Percentiles rank a stretch among this genome's conserved stretches.
phyloP scores from a whole-genome alignment of 768 basidiomycete species.

The Pholiota microspora region DNA sequence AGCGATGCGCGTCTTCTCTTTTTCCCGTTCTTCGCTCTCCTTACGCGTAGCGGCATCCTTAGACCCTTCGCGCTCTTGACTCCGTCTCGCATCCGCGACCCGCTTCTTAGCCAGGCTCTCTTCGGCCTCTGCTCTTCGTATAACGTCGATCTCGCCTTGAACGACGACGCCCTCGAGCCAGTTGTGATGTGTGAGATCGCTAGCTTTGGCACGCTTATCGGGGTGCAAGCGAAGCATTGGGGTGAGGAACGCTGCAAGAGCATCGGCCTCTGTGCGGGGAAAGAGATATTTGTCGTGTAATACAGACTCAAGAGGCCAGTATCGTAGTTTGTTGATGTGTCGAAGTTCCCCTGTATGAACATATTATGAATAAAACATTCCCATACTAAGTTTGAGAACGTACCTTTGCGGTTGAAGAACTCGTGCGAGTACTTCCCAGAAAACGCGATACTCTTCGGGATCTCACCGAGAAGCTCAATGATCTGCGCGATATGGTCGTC shows the following conservation, averaged over 20 bases:
- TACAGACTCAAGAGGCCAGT: conserved; percentile 82
- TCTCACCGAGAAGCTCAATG: conserved; percentile 91
- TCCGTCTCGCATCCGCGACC: conserved; percentile 36
- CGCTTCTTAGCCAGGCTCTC: conserved; percentile 39
- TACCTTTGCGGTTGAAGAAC: conserved; percentile 96
- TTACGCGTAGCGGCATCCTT: conserved; percentile 4
- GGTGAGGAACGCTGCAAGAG: conserved; percentile 74
- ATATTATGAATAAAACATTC: not conserved
- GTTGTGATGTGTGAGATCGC: conserved; percentile 80
- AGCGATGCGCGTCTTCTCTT: conserved; percentile 34
- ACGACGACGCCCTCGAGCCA: conserved; percentile 88
- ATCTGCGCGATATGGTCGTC: conserved; percentile 98
- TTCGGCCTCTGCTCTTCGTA: conserved; percentile 52
- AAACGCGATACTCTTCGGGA: conserved; percentile 80
- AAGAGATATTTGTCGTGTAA: conserved; percentile 96
- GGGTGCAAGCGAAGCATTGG: conserved; percentile 92
- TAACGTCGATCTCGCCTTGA: conserved; percentile 87
- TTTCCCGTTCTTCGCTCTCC: conserved; percentile 35
- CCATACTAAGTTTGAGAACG: conserved; percentile 16
- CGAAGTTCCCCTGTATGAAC: conserved; percentile 65
- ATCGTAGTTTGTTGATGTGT: conserved; percentile 91
- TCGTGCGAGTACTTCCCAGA: conserved; percentile 91
- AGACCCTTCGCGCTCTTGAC: conserved; percentile 29
- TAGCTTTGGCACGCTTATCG: conserved; percentile 84
- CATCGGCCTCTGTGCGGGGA: conserved; percentile 75